These are phyloP conservation scores for Candida xyloterini DNA, from an alignment of 805 yeast species.

Conservation along the genomic window DNA sequence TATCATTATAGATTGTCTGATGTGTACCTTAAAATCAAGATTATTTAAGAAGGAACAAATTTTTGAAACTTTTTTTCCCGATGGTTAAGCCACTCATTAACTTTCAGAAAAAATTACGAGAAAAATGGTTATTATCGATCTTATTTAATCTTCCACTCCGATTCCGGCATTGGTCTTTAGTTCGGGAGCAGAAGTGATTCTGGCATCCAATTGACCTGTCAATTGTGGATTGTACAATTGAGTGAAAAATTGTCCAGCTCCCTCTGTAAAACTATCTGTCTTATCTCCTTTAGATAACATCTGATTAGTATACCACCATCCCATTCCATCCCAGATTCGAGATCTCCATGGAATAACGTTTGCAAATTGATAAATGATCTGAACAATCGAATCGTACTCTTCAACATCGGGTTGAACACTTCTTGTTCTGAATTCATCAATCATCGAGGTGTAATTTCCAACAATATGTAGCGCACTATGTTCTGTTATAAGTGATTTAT, in stretches of 20 bases:
- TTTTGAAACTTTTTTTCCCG: not conserved
- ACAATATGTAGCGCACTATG: conserved; percentile 7
- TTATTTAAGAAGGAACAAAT: too few relatives aligned
- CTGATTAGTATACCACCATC: conserved; percentile 16
- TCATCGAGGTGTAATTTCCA: conserved; percentile 11
- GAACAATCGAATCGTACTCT: conserved; percentile 7
- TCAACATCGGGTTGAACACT: conserved; percentile 4
- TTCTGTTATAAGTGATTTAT: conserved; percentile 5
- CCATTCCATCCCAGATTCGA: conserved; percentile 17
- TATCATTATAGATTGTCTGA: conserved; percentile 1
- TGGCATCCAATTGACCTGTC: conserved; percentile 3
- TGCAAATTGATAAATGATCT: conserved; percentile 11
- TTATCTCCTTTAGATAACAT: conserved; percentile 2
- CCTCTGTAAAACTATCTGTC: conserved; percentile 2
- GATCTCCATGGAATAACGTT: conserved; percentile 15
- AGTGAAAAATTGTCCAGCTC: conserved; percentile 15
- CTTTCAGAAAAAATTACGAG: too few relatives aligned
- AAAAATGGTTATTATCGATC: not conserved
- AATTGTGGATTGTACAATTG: conserved; percentile 14
- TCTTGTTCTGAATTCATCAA: conserved; percentile 7
- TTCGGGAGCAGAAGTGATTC: conserved; percentile 6
- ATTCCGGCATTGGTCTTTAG: conserved; percentile 6
- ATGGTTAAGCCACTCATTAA: not conserved
- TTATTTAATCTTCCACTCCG: conserved; percentile 4
- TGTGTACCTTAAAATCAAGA: too few relatives aligned